Conservation (phyloP, 2,329 filamentous ascomycete genomes). For the Nemania bipapillata region DNA sequence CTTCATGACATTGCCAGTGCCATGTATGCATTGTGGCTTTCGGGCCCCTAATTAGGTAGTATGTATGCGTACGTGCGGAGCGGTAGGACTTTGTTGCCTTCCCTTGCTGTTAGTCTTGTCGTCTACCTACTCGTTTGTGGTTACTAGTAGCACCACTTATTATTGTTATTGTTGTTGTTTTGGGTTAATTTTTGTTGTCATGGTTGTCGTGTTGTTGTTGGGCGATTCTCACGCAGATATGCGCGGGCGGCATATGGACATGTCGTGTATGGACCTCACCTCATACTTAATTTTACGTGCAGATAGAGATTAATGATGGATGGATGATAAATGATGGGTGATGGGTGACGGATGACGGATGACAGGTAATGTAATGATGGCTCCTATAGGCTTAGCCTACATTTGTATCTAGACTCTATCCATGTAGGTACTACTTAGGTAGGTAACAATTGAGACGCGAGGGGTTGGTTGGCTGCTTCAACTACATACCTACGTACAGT, state of each 20-base stretch:
- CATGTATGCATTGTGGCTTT: constrained; percentile 6
- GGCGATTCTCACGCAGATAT: not conserved
- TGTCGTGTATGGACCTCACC: constrained; percentile 1
- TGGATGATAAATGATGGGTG: not conserved
- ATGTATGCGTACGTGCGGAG: constrained; percentile 10
- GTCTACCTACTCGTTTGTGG: not conserved
- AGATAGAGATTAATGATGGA: not conserved
- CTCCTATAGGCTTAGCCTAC: not conserved
- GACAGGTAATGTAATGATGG: not conserved
- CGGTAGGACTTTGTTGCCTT: constrained; percentile 9
- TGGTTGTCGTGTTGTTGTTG: not conserved
- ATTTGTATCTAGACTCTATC: no score
- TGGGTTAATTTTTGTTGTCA: not conserved
- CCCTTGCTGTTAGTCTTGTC: not conserved
- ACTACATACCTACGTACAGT: not conserved
- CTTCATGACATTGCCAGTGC: constrained; percentile 14
- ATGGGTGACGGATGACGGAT: not conserved
- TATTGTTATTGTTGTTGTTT: not conserved
- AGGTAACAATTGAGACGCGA: constrained; percentile 25
- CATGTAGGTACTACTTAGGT: constrained; percentile 10
- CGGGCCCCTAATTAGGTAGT: constrained; percentile 8
- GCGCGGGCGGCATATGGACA: constrained; percentile 15
- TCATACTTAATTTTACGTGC: constrained; percentile 9
- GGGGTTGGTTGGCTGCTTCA: constrained; percentile 15
- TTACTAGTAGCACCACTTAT: not conserved